Evolutionary conservation across 2,329 filamentous ascomycete genomes (phyloP).

Genomic region (Aureobasidium sp.): DNA sequence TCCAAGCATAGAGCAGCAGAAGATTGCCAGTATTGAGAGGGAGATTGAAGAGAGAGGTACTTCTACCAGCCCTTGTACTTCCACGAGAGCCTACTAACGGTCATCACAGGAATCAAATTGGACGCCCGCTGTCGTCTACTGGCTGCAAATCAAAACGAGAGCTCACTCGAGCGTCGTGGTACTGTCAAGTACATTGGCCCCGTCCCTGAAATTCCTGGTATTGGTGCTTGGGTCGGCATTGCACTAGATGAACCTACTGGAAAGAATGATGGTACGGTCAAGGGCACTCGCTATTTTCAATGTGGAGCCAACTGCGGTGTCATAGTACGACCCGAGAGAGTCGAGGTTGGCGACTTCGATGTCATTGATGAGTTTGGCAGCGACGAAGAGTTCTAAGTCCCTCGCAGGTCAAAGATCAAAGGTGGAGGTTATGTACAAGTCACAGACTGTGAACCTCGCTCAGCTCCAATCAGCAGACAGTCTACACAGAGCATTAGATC

Average conservation of each 20-base stretch:
- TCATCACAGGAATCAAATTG: slow-evolving; percentile 32
- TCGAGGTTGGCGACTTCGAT: slow-evolving; percentile 67
- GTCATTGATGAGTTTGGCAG: slow-evolving; percentile 61
- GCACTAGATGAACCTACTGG: slow-evolving; percentile 68
- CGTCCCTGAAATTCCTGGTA: slow-evolving; percentile 60
- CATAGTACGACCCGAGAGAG: slow-evolving; percentile 68
- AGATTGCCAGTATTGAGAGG: slow-evolving; percentile 56
- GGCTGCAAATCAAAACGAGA: slow-evolving; percentile 48
- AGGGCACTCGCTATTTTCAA: slow-evolving; percentile 59
- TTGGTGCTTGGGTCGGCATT: slow-evolving; percentile 62
- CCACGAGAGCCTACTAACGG: neutral
- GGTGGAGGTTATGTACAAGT: neutral
- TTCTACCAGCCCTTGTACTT: neutral
- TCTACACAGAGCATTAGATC: neutral
- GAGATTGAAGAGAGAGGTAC: slow-evolving; percentile 60
- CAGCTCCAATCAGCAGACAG: neutral
- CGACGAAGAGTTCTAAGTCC: slow-evolving; percentile 55
- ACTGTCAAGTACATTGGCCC: slow-evolving; percentile 63
- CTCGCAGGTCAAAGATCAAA: neutral
- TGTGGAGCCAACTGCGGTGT: slow-evolving; percentile 62
- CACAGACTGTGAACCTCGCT: too few relatives aligned
- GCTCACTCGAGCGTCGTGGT: slow-evolving; percentile 48
- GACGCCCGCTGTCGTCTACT: slow-evolving; percentile 37
- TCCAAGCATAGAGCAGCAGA: slow-evolving; percentile 62
- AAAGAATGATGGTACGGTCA: slow-evolving; percentile 71